These are phyloP conservation scores for Pythium phragmitis DNA, from an alignment of 352 stramenopile species.

Conservation along the genomic window DNA sequence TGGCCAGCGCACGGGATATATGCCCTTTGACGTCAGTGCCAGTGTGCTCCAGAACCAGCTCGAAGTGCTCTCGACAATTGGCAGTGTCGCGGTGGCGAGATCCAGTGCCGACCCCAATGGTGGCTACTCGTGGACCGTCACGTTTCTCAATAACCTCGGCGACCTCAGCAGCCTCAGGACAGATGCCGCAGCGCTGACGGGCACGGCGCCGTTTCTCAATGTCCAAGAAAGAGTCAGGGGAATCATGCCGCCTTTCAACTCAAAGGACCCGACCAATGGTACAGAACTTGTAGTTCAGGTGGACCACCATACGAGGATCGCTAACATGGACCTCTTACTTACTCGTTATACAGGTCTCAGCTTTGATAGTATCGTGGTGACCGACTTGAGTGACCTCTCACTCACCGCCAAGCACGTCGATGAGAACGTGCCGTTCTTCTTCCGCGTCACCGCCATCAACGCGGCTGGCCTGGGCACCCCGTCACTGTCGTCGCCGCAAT, in stretches of 20 bases:
- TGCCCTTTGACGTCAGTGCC: slow-evolving; percentile 89
- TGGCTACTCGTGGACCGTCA: slow-evolving; percentile 92
- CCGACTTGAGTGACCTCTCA: slow-evolving; percentile 84
- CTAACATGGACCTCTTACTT: neutral
- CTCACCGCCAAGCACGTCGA: slow-evolving; percentile 85
- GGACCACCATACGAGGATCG: no score
- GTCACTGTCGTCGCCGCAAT: slow-evolving; percentile 80
- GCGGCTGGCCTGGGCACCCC: slow-evolving; percentile 64
- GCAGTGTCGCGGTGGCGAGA: slow-evolving; percentile 83
- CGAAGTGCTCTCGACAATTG: slow-evolving; percentile 88
- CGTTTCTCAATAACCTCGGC: slow-evolving; percentile 91
- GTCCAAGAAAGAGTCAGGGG: slow-evolving; percentile 78
- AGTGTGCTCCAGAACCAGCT: slow-evolving; percentile 88
- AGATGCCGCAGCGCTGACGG: slow-evolving; percentile 86
- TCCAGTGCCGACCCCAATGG: slow-evolving; percentile 89
- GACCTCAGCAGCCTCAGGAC: slow-evolving; percentile 72
- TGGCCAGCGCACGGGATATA: slow-evolving; percentile 89
- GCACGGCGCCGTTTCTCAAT: slow-evolving; percentile 82
- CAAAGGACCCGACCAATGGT: slow-evolving; percentile 79
- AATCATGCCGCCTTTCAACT: slow-evolving; percentile 90
- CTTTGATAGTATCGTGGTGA: slow-evolving; percentile 86
- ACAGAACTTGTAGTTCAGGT: neutral
- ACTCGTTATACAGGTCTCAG: slow-evolving; percentile 44
- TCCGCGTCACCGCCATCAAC: slow-evolving; percentile 93
- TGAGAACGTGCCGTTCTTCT: slow-evolving; percentile 94